These are phyloP conservation scores for Pleurotus tuber-regium DNA, from an alignment of 768 basidiomycete species.

Conservation along the genomic window DNA sequence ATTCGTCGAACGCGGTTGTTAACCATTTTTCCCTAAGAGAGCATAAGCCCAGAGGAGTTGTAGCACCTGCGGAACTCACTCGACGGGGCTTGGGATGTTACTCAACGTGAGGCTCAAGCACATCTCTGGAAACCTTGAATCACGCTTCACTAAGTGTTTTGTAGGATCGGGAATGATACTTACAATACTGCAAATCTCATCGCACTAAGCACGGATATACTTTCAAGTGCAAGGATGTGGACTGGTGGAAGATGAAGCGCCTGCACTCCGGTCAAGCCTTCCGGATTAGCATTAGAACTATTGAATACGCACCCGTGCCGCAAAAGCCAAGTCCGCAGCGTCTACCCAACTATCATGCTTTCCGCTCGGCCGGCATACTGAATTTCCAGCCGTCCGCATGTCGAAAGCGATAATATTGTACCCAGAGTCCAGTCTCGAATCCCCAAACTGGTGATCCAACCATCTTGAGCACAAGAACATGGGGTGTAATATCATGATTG, in stretches of 20 bases:
- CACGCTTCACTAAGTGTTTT: background rate
- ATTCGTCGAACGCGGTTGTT: slow-evolving; percentile 60
- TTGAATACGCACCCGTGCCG: slow-evolving; percentile 51
- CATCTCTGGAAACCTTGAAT: slow-evolving; percentile 65
- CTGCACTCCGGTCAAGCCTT: too few species aligned
- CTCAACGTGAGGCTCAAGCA: slow-evolving; percentile 66
- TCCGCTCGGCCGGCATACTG: slow-evolving; percentile 48
- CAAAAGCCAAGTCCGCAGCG: slow-evolving; percentile 72
- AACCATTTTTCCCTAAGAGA: slow-evolving; percentile 59
- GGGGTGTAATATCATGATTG: slow-evolving; percentile 67
- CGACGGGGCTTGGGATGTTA: slow-evolving; percentile 64
- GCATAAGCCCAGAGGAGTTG: too few species aligned
- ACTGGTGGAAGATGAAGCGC: slow-evolving; percentile 60
- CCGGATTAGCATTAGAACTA: too few species aligned
- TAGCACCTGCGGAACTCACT: slow-evolving; percentile 60
- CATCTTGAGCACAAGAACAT: slow-evolving; percentile 67
- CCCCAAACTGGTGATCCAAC: slow-evolving; percentile 64
- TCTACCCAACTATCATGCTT: slow-evolving; percentile 75
- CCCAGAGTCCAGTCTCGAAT: slow-evolving; percentile 52
- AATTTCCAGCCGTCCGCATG: slow-evolving; percentile 61
- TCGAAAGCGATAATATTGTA: slow-evolving; percentile 80
- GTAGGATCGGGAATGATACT: slow-evolving; percentile 23
- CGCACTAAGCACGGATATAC: slow-evolving; percentile 52
- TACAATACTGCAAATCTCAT: slow-evolving; percentile 66
- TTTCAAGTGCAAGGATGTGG: slow-evolving; percentile 72